These are phyloP conservation scores for Suaeda aralocaspica DNA, from an alignment of 148 eudicot species.

Conservation along the genomic window DNA sequence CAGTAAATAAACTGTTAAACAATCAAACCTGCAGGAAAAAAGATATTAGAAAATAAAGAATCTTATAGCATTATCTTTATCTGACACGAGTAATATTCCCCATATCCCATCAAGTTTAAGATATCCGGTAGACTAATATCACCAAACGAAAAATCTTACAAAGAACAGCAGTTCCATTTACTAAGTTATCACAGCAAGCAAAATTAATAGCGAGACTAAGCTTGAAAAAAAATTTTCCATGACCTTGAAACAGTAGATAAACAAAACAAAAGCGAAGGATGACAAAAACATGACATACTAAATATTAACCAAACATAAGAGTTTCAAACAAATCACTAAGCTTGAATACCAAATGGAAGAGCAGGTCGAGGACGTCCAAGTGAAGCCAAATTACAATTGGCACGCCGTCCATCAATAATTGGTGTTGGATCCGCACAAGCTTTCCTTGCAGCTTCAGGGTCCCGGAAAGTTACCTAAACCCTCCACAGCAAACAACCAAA, in stretches of 20 bases:
- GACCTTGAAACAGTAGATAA: not conserved
- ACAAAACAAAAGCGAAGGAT: not conserved
- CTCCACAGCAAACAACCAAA: constrained; percentile 50
- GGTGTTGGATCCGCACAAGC: constrained; percentile 92
- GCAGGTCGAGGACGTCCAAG: constrained; percentile 84
- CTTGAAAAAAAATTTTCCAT: not conserved
- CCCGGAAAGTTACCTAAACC: constrained; percentile 97
- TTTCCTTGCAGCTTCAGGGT: constrained; percentile 87
- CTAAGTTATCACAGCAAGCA: not conserved
- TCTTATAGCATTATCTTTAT: not conserved
- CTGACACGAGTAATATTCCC: not conserved
- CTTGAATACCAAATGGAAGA: constrained; percentile 43
- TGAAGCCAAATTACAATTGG: constrained; percentile 94
- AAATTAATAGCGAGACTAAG: not conserved
- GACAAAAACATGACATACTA: constrained; percentile 2
- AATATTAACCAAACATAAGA: not conserved
- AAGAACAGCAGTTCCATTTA: not conserved
- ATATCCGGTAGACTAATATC: too few relatives aligned
- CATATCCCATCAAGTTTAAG: not conserved
- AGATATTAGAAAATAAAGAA: too few relatives aligned
- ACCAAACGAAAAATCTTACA: not conserved
- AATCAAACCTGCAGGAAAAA: not conserved
- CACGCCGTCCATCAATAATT: constrained; percentile 89
- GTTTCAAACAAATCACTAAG: not conserved
- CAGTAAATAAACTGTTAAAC: not conserved